Conservation (phyloP, 129 eudicot genomes). For the Artemisia argyi region DNA sequence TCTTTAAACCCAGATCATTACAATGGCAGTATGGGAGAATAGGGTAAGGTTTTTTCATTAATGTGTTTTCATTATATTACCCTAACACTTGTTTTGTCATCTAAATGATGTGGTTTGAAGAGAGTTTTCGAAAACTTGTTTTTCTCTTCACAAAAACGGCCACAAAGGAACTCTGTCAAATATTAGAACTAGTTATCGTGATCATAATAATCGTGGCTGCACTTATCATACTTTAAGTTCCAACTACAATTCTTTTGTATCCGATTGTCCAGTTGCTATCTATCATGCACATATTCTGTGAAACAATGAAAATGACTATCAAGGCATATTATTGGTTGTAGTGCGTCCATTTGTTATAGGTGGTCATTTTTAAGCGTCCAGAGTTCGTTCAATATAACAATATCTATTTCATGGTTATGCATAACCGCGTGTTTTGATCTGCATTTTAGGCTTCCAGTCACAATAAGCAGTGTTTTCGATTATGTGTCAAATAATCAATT, state of each 20-base stretch:
- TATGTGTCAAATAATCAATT: neutral
- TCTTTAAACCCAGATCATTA: neutral
- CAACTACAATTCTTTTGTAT: too few species aligned
- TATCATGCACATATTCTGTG: too few species aligned
- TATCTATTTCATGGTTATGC: neutral
- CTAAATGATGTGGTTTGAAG: neutral
- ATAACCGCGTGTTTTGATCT: neutral
- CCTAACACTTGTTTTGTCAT: neutral
- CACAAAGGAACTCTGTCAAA: neutral
- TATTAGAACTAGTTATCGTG: neutral
- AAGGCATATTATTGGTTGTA: neutral
- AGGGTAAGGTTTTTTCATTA: too few species aligned
- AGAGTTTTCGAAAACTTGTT: neutral
- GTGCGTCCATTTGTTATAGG: neutral
- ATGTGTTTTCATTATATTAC: too few species aligned
- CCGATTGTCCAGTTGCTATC: too few species aligned
- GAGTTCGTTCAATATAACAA: neutral
- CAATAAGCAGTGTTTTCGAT: neutral
- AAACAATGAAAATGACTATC: neutral
- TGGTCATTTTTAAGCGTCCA: neutral
- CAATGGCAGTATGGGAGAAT: neutral
- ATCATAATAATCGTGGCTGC: too few species aligned
- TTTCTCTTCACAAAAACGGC: neutral
- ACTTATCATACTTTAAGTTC: too few species aligned
- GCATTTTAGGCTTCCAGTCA: neutral